Evolutionary conservation across 2,329 filamentous ascomycete genomes (phyloP).

Genomic region (Microdochium paspali): DNA sequence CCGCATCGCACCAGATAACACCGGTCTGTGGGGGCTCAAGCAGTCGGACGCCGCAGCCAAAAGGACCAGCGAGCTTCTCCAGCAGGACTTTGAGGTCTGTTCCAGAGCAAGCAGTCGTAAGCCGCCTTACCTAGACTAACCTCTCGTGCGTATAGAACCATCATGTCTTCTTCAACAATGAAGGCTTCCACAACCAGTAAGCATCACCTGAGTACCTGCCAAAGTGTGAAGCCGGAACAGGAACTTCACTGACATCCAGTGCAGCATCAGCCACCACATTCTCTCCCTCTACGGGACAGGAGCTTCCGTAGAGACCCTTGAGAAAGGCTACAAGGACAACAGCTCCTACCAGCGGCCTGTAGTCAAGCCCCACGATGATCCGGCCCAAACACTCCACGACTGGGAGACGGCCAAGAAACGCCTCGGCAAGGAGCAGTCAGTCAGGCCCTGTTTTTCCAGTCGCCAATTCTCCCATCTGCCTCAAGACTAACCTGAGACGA

Average conservation of each 20-base stretch:
- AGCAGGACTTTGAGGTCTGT: conserved; percentile 59
- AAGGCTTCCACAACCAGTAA: conserved; percentile 78
- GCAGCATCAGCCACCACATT: conserved; percentile 60
- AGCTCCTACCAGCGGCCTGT: conserved; percentile 53
- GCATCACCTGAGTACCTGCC: conserved; percentile 5
- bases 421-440: conserved; percentile 46
- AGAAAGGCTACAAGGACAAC: conserved; percentile 57
- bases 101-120: not conserved
- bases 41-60: conserved; percentile 50
- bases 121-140: not conserved
- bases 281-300: conserved; percentile 70
- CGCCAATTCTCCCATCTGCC: not conserved
- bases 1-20: conserved; percentile 34
- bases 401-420: conserved; percentile 45
- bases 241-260: conserved; percentile 3
- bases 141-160: conserved; percentile 30
- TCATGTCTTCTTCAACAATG: conserved; percentile 72
- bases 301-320: conserved; percentile 49
- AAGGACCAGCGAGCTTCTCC: conserved; percentile 58
- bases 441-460: not conserved
- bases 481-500: not conserved
- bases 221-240: not conserved
- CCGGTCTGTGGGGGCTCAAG: conserved; percentile 36
- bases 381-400: conserved; percentile 47
- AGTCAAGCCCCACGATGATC: conserved; percentile 32